These are phyloP conservation scores for Podochytrium sp. DNA, from an alignment of 192 early-diverging fungal genomes.

Conservation along the genomic window DNA sequence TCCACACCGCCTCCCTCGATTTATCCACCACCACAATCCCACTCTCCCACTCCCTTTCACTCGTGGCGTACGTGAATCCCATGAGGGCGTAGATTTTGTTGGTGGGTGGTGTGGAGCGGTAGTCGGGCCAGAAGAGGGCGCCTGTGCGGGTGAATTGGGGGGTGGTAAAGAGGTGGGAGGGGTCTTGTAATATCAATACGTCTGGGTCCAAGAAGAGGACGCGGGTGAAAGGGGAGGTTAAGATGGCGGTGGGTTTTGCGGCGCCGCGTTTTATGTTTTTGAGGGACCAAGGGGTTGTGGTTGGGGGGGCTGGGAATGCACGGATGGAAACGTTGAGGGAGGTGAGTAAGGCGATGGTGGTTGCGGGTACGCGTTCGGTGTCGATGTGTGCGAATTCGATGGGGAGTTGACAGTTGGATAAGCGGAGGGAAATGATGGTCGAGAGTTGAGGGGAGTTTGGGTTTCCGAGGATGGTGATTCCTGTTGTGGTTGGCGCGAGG, in stretches of 20 bases:
- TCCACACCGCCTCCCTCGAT: not conserved
- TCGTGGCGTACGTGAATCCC: not conserved
- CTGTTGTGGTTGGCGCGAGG: too few relatives aligned
- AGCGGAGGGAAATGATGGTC: too few relatives aligned
- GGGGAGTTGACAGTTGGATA: not conserved
- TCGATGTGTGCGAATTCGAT: conserved; percentile 15
- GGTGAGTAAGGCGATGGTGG: not conserved
- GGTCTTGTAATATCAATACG: not conserved
- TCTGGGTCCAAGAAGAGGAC: conserved; percentile 14
- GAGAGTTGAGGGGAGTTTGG: too few relatives aligned
- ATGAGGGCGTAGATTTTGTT: not conserved
- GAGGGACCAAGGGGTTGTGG: not conserved
- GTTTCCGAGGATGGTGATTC: too few relatives aligned
- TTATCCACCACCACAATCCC: conserved; percentile 8
- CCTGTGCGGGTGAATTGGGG: not conserved
- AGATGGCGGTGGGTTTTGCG: conserved; percentile 14
- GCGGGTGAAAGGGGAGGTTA: not conserved
- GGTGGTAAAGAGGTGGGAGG: not conserved
- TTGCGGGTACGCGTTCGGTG: not conserved
- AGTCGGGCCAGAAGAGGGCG: conserved; percentile 21
- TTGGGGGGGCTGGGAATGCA: not conserved
- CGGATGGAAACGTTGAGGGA: not conserved
- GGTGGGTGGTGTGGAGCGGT: not conserved
- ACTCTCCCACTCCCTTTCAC: conserved; percentile 9
- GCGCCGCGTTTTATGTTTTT: not conserved